Conservation (phyloP, 352 stramenopile genomes). For the Globisporangium mamillatum region DNA sequence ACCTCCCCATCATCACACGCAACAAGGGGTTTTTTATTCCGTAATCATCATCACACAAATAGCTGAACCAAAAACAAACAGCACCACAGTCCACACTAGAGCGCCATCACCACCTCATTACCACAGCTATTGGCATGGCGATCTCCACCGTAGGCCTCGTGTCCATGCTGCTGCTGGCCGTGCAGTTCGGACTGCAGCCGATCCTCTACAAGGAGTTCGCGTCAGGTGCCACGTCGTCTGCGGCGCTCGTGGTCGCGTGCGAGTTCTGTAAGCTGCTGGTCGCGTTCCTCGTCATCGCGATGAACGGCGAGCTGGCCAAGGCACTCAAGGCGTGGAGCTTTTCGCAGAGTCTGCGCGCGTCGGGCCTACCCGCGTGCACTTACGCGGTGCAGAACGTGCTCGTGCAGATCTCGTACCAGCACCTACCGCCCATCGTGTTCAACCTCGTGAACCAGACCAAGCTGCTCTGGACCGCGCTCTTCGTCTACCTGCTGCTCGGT, state of each 20-base stretch:
- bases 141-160: slow-evolving; percentile 8
- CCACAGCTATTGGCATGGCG: not conserved
- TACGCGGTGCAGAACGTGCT: slow-evolving; percentile 88
- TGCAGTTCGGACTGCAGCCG: slow-evolving; percentile 83
- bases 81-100: not conserved
- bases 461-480: slow-evolving; percentile 76
- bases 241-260: slow-evolving; percentile 74
- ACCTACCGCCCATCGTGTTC: slow-evolving; percentile 80
- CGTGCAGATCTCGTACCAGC: slow-evolving; percentile 80
- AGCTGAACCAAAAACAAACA: not conserved
- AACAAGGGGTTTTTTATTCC: not conserved
- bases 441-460: slow-evolving; percentile 90
- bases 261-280: slow-evolving; percentile 71
- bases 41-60: not conserved
- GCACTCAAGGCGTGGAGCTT: slow-evolving; percentile 60
- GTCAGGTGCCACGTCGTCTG: slow-evolving; percentile 42
- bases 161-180: slow-evolving; percentile 61
- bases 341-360: slow-evolving; percentile 54
- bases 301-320: slow-evolving; percentile 27
- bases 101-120: not conserved
- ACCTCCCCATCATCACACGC: not conserved
- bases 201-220: slow-evolving; percentile 84
- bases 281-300: slow-evolving; percentile 42
- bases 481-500: slow-evolving; percentile 73
- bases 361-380: slow-evolving; percentile 72